Percentiles rank a stretch among this genome's conserved stretches.
Evolutionary conservation across 1,284 basidiomycete species (phyloP).

Genomic region (Rhizoctonia solani): DNA sequence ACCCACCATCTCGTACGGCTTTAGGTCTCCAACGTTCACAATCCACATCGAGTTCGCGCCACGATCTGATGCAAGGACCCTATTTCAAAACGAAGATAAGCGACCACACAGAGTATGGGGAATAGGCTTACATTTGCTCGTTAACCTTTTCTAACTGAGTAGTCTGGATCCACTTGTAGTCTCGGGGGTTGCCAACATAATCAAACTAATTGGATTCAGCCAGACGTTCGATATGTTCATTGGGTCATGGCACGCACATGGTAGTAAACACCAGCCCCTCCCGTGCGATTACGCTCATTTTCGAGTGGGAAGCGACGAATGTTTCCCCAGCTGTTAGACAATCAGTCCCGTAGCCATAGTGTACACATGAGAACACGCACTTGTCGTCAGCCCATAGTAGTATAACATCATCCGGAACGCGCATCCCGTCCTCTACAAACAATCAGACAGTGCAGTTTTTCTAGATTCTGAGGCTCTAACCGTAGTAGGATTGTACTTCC

Average conservation of each 20-base stretch:
- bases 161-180: slow-evolving; percentile 48
- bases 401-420: slow-evolving; percentile 50
- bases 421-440: slow-evolving; percentile 31
- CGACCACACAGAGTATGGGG: slow-evolving; percentile 39
- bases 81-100: slow-evolving; percentile 1
- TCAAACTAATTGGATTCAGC: slow-evolving; percentile 52
- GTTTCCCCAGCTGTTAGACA: slow-evolving; percentile 57
- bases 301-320: slow-evolving; percentile 59
- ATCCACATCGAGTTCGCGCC: slow-evolving; percentile 46
- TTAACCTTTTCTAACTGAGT: slow-evolving; percentile 36
- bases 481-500: slow-evolving; percentile 70
- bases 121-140: slow-evolving; percentile 35
- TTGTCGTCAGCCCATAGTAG: slow-evolving; percentile 67
- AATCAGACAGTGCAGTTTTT: neutral
- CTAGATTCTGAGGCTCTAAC: neutral
- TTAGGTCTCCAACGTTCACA: slow-evolving; percentile 64
- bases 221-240: too few relatives aligned
- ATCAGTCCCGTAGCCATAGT: neutral
- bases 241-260: slow-evolving; percentile 52
- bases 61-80: slow-evolving; percentile 39
- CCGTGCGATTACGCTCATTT: slow-evolving; percentile 59
- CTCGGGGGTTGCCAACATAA: slow-evolving; percentile 49
- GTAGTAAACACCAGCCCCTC: slow-evolving; percentile 71
- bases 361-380: slow-evolving; percentile 44
- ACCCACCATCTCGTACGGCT: slow-evolving; percentile 63